Conservation (phyloP, 805 yeast genomes). For the Metschnikowia amazonensis region DNA sequence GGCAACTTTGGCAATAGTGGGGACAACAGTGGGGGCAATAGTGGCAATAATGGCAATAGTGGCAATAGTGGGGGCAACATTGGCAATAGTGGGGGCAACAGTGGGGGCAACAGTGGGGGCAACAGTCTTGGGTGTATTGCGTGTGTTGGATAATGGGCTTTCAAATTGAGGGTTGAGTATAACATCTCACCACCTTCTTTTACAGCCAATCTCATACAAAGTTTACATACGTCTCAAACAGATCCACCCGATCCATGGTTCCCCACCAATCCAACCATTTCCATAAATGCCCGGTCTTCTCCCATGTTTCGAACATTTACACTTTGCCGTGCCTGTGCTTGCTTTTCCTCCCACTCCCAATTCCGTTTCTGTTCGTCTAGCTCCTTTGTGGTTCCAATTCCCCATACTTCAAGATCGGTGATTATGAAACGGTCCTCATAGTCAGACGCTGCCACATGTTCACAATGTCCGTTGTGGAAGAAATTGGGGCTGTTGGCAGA, state of each 20-base stretch:
- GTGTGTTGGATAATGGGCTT: no score
- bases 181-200: no score
- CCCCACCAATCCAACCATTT: slow-evolving; percentile 70
- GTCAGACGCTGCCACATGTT: slow-evolving; percentile 23
- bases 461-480: no score
- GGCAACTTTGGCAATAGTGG: no score
- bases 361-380: slow-evolving; percentile 68
- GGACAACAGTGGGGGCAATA: no score
- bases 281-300: slow-evolving; percentile 82
- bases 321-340: slow-evolving; percentile 72
- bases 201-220: no score
- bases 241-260: slow-evolving; percentile 47
- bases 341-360: slow-evolving; percentile 92
- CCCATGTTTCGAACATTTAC: slow-evolving; percentile 63
- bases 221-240: slow-evolving; percentile 16
- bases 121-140: no score
- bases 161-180: no score
- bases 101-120: no score
- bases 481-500: slow-evolving; percentile 19
- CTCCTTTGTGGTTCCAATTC: slow-evolving; percentile 78
- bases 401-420: slow-evolving; percentile 85
- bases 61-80: no score
- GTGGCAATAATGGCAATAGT: no score
- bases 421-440: slow-evolving; percentile 71
- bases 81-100: no score